Conservation (phyloP, 345 rosid genomes). For the Acer yangbiense region DNA sequence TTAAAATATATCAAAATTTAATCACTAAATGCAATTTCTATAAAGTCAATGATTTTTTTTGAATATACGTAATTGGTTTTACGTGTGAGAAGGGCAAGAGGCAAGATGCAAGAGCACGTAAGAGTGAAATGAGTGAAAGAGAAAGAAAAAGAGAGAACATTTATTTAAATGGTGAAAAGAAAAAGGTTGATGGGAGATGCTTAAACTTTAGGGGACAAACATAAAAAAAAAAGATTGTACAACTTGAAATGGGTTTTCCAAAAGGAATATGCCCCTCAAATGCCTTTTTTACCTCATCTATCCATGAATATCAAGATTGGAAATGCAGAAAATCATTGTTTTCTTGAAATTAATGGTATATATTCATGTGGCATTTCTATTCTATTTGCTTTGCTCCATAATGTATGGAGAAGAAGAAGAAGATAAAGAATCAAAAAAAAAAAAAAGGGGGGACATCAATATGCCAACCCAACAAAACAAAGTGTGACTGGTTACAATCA, state of each 20-base stretch:
- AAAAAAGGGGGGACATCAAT: too few relatives aligned
- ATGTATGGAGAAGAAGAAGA: slow-evolving; percentile 8
- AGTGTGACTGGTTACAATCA: too few relatives aligned
- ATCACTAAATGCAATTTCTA: too few relatives aligned
- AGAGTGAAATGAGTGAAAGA: neutral
- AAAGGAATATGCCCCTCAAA: slow-evolving; percentile 15
- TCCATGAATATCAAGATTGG: neutral
- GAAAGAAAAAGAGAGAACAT: neutral
- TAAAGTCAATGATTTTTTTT: too few relatives aligned
- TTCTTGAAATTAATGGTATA: neutral
- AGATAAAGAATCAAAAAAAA: too few relatives aligned
- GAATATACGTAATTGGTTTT: neutral
- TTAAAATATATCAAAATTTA: too few relatives aligned
- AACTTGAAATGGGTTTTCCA: neutral
- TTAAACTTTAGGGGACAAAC: slow-evolving; percentile 39
- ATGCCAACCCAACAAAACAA: too few relatives aligned
- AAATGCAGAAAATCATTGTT: neutral
- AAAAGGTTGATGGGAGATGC: slow-evolving; percentile 19
- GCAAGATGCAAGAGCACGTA: neutral
- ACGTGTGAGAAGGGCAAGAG: neutral
- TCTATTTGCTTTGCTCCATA: slow-evolving; percentile 17
- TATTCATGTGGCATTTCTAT: neutral
- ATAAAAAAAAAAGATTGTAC: slow-evolving; percentile 1
- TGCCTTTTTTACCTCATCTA: neutral
- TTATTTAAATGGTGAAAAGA: neutral